Percentiles rank a stretch among this genome's conserved stretches.
These are phyloP conservation scores for Leavenworthia alabamica DNA, from an alignment of 345 rosid species.

Conservation along the genomic window DNA sequence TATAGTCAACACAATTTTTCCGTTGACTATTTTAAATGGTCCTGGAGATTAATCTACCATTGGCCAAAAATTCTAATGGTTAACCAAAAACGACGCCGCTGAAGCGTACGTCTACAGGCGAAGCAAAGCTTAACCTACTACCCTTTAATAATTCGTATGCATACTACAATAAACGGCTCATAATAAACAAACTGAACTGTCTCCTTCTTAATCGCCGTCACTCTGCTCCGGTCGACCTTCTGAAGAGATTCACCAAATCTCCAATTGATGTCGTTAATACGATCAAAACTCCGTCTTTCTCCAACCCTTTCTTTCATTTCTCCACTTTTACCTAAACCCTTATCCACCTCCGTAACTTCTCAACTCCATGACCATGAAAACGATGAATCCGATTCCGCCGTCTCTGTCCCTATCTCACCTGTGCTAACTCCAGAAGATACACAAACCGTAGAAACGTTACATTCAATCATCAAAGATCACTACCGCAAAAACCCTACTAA, in stretches of 20 bases:
- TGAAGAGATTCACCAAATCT: not conserved
- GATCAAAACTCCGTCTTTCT: slow-evolving; percentile 27
- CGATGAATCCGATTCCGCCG: slow-evolving; percentile 27
- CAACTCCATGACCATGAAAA: slow-evolving; percentile 1
- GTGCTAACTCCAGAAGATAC: slow-evolving; percentile 45
- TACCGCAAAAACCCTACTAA: slow-evolving; percentile 60
- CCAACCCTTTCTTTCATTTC: slow-evolving; percentile 20
- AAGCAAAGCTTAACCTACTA: too few relatives aligned
- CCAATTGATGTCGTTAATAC: slow-evolving; percentile 35
- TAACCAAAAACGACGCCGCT: too few relatives aligned
- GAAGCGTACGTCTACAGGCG: too few relatives aligned
- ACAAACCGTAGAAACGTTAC: slow-evolving; percentile 43
- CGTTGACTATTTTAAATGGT: too few relatives aligned
- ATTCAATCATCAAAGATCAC: slow-evolving; percentile 69
- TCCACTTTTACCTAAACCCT: slow-evolving; percentile 15
- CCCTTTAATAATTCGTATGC: not conserved
- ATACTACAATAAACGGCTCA: too few relatives aligned
- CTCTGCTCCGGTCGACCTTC: not conserved
- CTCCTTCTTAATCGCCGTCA: not conserved
- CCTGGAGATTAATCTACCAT: too few relatives aligned
- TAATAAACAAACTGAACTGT: not conserved
- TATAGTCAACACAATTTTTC: too few relatives aligned
- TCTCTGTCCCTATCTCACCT: not conserved
- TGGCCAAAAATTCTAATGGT: too few relatives aligned
- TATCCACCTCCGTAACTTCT: slow-evolving; percentile 22